Percentiles rank a stretch among this genome's conserved stretches.
These are phyloP conservation scores for Aquilaria malaccensis DNA, from an alignment of 345 rosid species.

Conservation along the genomic window DNA sequence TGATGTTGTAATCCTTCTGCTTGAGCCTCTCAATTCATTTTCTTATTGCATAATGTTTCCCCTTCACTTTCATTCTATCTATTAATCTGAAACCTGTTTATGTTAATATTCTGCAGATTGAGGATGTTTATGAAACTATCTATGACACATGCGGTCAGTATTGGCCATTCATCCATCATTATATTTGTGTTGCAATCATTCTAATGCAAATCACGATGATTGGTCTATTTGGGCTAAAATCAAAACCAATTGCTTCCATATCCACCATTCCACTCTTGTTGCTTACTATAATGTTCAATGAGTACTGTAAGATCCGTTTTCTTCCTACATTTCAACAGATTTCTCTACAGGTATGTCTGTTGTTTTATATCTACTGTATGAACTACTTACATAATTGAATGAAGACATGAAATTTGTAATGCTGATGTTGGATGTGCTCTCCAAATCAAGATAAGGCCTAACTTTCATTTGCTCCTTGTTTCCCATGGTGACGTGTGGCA, in stretches of 20 bases:
- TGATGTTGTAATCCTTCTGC: no score
- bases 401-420: not conserved
- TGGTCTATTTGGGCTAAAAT: conserved; percentile 83
- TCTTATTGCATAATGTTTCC: no score
- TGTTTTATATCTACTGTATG: not conserved
- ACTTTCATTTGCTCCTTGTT: no score
- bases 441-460: not conserved
- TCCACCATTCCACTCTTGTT: conserved; percentile 67
- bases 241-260: conserved; percentile 80
- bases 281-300: conserved; percentile 65
- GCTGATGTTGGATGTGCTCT: not conserved
- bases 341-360: conserved; percentile 48
- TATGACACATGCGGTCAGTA: conserved; percentile 75
- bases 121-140: conserved; percentile 61
- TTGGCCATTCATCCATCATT: conserved; percentile 85
- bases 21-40: no score
- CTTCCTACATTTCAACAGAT: conserved; percentile 58
- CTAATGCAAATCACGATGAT: conserved; percentile 94
- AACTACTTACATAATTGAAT: not conserved
- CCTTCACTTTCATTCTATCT: not conserved
- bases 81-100: not conserved
- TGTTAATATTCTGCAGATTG: conserved; percentile 38
- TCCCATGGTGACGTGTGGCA: no score
- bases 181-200: conserved; percentile 50
- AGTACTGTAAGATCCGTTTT: conserved; percentile 84